Percentiles rank a stretch among this genome's conserved stretches.
These are phyloP conservation scores for Acanthamoeba divionensis DNA, from an alignment of 208 protist genomes.

Conservation along the genomic window DNA sequence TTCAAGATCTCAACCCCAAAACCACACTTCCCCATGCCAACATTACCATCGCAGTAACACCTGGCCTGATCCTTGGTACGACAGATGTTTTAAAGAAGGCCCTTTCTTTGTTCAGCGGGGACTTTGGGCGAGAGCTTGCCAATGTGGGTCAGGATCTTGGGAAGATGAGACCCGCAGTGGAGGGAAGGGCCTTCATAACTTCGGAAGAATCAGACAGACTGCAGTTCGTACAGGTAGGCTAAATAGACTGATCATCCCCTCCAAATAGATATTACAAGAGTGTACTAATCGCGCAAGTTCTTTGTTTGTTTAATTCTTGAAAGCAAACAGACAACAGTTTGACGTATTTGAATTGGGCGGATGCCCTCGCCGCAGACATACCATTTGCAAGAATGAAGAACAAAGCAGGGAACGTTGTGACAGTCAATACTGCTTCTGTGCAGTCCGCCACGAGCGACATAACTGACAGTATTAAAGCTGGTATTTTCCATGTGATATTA, in stretches of 20 bases:
- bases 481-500: too few relatives aligned
- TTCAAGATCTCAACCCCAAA: not conserved
- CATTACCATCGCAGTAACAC: not conserved
- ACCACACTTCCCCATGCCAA: not conserved
- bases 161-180: not conserved
- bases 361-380: not conserved
- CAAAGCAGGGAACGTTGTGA: not conserved
- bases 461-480: not conserved
- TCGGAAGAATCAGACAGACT: not conserved
- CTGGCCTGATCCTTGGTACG: not conserved
- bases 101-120: not conserved
- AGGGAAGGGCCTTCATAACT: not conserved
- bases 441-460: constrained; percentile 23
- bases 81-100: not conserved
- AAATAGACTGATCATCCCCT: too few relatives aligned
- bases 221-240: not conserved
- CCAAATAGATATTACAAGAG: too few relatives aligned
- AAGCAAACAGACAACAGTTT: not conserved
- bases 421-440: not conserved
- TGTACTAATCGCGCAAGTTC: not conserved
- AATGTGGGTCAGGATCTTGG: not conserved
- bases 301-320: not conserved
- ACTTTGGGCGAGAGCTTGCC: not conserved
- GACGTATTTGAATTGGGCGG: not conserved
- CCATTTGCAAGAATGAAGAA: not conserved